phyloP scores from a whole-genome alignment of 2,329 filamentous ascomycete species.

The Pleomassaria siparia region DNA sequence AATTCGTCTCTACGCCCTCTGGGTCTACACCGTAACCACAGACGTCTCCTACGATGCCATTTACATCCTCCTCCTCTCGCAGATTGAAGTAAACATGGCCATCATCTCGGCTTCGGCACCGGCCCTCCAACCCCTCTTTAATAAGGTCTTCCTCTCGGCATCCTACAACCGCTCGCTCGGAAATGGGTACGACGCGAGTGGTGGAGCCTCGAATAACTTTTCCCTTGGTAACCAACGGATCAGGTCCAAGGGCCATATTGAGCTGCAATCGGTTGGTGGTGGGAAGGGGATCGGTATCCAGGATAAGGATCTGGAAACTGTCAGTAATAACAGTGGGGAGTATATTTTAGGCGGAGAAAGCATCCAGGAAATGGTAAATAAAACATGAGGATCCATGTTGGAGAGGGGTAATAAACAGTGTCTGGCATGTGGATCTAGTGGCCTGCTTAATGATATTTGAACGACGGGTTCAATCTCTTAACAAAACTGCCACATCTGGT shows the following conservation, averaged over 20 bases:
- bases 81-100: constrained; percentile 10
- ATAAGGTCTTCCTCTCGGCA: background rate
- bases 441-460: no score
- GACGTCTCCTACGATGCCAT: constrained; percentile 19
- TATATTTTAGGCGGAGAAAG: background rate
- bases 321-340: background rate
- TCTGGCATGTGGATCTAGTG: no score
- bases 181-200: background rate
- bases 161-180: background rate
- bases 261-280: background rate
- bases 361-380: background rate
- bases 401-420: background rate
- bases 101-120: background rate
- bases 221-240: background rate
- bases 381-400: background rate
- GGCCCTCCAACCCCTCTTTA: background rate
- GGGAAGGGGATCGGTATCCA: background rate
- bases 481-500: no score
- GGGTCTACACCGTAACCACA: constrained; percentile 17
- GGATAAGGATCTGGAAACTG: background rate
- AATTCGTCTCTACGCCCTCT: constrained; percentile 20
- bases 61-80: constrained; percentile 41
- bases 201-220: background rate
- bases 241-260: background rate
- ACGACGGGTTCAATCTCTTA: no score